Evolutionary conservation across 352 stramenopile species (phyloP), one percentile per base, ranked within the genome.

Genomic region (Globisporangium megalacanthum): DNA sequence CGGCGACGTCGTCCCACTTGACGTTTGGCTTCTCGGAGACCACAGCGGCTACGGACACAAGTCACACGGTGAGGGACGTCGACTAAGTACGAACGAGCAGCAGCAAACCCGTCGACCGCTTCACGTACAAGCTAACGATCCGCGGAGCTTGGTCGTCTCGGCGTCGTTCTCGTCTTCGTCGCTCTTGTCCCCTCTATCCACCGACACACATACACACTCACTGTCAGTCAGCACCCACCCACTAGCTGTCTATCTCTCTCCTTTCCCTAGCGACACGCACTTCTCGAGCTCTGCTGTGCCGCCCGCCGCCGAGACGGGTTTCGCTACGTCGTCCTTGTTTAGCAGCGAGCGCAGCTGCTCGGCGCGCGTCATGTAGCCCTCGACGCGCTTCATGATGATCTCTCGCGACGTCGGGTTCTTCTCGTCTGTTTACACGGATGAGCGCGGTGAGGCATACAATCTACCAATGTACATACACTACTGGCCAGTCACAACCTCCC

Each of bases 1-100:
- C 97, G 31, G 97, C 97, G 17, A 99, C 97, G 65, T 99, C 97
- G 29, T 98, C 89, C 92, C 92, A 98, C 59, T 97, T 97, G 15
- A 99, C 88, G 69, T 98, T 97, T 0, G 96, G 96, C 56, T 96
- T 96, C 60, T 96, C 87, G 6, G 79, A 77, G 15, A 96, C 71
- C 33, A 96, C 79, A 42, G 84, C 86, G 37, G 85, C 87, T 96
- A 51, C 33, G 17, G 55, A 47, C 14, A 31, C 25, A 22, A 5
- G 8, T 14, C 4, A 52, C 20, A 22, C 6, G 3, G 15, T 14
- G 25, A 39, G 47, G 11, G 46, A 8, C 10, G 3, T 9, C 10
- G 7, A 22, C 0, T 46, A n/a, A 22, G 8, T 46, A n/a, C 42
- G 42, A n/a, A 31, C n/a, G 22, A 33, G 29, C n/a, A 25, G 7